These are phyloP conservation scores for Vanrija sp. DNA, from an alignment of 1,284 basidiomycete genomes.

Conservation along the genomic window DNA sequence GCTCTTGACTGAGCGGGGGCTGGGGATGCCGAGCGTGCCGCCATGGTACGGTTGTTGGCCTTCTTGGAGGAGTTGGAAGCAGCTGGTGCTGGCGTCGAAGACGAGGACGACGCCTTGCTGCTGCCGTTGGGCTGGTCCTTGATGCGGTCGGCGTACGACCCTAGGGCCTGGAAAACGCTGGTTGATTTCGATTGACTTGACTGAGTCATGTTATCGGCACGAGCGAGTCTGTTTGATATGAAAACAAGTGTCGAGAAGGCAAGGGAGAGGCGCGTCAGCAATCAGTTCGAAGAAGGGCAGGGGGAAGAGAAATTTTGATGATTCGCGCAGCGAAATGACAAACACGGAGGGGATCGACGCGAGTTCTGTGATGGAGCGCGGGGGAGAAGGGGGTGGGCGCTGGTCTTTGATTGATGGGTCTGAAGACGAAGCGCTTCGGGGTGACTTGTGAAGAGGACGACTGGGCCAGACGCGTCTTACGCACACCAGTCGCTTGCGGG, in stretches of 20 bases:
- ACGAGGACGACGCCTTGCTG: slow-evolving; percentile 3
- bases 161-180: slow-evolving; percentile 44
- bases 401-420: too few relatives aligned
- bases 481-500: too few relatives aligned
- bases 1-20: not conserved
- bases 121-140: slow-evolving; percentile 18
- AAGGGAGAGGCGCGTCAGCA: not conserved
- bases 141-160: slow-evolving; percentile 45
- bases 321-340: not conserved
- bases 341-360: too few relatives aligned
- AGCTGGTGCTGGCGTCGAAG: not conserved
- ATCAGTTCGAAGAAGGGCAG: not conserved
- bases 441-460: too few relatives aligned
- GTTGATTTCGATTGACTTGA: slow-evolving; percentile 17
- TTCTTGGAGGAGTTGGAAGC: not conserved
- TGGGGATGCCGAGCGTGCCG: slow-evolving; percentile 1
- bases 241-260: not conserved
- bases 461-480: too few relatives aligned
- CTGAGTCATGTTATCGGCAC: not conserved
- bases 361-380: too few relatives aligned
- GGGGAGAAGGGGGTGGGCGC: too few relatives aligned
- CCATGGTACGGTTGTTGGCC: not conserved
- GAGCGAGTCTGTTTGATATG: not conserved
- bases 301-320: not conserved
- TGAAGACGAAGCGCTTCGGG: too few relatives aligned